Conservation (phyloP, 2,329 filamentous ascomycete species). For the Stachybotrys chartarum region DNA sequence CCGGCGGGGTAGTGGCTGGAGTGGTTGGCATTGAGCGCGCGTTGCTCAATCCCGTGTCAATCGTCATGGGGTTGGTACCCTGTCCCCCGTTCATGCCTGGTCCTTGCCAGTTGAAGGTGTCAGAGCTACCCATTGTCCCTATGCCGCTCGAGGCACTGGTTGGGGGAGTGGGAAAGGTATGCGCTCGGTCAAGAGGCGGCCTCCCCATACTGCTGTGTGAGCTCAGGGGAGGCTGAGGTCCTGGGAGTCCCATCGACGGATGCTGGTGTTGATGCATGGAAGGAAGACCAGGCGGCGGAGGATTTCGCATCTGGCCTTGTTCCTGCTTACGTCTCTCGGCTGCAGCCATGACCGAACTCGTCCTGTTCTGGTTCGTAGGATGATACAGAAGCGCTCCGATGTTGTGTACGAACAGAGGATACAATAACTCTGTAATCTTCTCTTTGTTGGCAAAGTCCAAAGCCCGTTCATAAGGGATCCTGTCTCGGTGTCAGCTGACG, state of each 20-base stretch:
- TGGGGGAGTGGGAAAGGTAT: slow-evolving; percentile 91
- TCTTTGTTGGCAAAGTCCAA: slow-evolving; percentile 99
- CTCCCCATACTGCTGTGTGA: slow-evolving; percentile 68
- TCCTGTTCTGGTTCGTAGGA: slow-evolving; percentile 77
- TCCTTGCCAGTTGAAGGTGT: slow-evolving; percentile 72
- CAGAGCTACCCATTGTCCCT: slow-evolving; percentile 63
- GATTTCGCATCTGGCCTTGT: slow-evolving; percentile 55
- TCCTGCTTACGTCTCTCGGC: slow-evolving; percentile 72
- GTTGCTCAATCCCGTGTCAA: slow-evolving; percentile 72
- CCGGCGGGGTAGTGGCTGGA: slow-evolving; percentile 85
- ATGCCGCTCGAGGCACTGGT: slow-evolving; percentile 86
- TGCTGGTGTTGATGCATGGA: slow-evolving; percentile 63
- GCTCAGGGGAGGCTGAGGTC: slow-evolving; percentile 46
- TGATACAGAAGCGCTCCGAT: slow-evolving; percentile 92
- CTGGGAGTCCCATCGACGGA: slow-evolving; percentile 53
- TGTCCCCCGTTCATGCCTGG: slow-evolving; percentile 56
- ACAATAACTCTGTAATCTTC: slow-evolving; percentile 93
- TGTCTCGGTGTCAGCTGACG: slow-evolving; percentile 28
- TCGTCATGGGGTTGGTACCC: slow-evolving; percentile 64
- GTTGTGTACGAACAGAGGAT: slow-evolving; percentile 95
- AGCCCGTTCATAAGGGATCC: slow-evolving; percentile 97
- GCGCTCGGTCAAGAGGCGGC: slow-evolving; percentile 73
- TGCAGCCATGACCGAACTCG: slow-evolving; percentile 81
- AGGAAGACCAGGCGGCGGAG: slow-evolving; percentile 47
- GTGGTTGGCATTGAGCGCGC: slow-evolving; percentile 82